Evolutionary conservation across 257 asterid genomes (phyloP).

Genomic region (Jaltomata sinuosa): DNA sequence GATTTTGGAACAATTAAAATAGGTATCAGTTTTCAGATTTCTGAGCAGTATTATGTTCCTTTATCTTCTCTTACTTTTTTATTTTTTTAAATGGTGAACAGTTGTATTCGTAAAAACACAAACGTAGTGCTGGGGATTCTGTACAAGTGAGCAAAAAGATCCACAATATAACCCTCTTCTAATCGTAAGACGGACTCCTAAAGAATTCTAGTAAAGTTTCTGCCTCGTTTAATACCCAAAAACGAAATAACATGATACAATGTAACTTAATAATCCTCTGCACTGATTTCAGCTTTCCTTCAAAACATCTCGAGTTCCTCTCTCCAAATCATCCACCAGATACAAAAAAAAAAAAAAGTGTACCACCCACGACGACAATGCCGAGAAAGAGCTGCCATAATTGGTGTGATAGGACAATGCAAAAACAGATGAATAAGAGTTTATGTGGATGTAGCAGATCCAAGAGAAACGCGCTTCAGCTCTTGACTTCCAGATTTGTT

Average conservation of each 20-base stretch:
- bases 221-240: not conserved
- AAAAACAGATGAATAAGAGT: not conserved
- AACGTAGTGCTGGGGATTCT: not conserved
- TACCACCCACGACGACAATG: not conserved
- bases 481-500: not conserved
- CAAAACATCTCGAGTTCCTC: not conserved
- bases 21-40: not conserved
- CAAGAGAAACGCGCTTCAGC: not conserved
- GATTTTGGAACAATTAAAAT: not conserved
- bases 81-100: not conserved
- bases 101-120: not conserved
- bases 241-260: not conserved
- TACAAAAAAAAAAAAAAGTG: too few species aligned
- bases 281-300: not conserved
- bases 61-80: too few species aligned
- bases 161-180: not conserved
- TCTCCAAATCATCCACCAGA: not conserved
- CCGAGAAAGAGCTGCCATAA: not conserved
- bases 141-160: not conserved
- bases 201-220: not conserved
- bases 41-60: not conserved
- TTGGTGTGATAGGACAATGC: not conserved
- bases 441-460: too few species aligned
- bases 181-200: not conserved
- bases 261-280: not conserved